phyloP scores from a whole-genome alignment of 331 rosid genomes.

The Ulmus americana region DNA sequence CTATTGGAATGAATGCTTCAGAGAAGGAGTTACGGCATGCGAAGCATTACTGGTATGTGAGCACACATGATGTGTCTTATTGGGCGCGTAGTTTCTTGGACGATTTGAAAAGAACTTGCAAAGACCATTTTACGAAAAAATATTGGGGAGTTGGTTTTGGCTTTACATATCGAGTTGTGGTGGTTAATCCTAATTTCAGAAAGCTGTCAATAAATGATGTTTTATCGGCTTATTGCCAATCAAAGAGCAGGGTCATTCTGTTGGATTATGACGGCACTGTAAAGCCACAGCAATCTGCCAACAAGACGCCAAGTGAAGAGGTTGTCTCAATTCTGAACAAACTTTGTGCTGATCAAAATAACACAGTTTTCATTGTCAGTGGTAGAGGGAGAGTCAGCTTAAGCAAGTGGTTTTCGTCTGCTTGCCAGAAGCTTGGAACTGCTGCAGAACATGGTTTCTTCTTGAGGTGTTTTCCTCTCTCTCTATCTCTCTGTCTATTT shows the following conservation, averaged over 20 bases:
- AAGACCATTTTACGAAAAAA: conserved; percentile 65
- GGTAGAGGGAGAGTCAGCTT: conserved; percentile 72
- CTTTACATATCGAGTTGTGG: conserved; percentile 85
- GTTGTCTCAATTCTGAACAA: conserved; percentile 55
- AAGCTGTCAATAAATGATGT: conserved; percentile 67
- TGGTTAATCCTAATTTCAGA: conserved; percentile 78
- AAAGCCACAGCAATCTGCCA: conserved; percentile 72
- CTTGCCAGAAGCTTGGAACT: conserved; percentile 68
- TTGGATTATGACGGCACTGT: conserved; percentile 91
- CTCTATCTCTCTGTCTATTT: conserved; percentile 8
- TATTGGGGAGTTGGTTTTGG: conserved; percentile 89
- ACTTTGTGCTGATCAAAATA: conserved; percentile 58
- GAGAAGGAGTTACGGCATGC: conserved; percentile 72
- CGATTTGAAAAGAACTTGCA: conserved; percentile 83
- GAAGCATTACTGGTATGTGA: conserved; percentile 76
- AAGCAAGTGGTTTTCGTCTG: conserved; percentile 57
- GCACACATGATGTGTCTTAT: conserved; percentile 76
- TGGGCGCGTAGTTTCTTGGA: conserved; percentile 89
- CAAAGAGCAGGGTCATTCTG: conserved; percentile 65
- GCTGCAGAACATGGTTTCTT: conserved; percentile 89
- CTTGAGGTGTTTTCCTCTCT: conserved; percentile 49
- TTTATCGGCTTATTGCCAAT: conserved; percentile 49
- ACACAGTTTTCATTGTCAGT: conserved; percentile 77
- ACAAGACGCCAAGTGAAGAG: conserved; percentile 58
- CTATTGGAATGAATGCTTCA: conserved; percentile 49